phyloP scores from a whole-genome alignment of 257 asterid genomes.

The Solanum paucissectum region DNA sequence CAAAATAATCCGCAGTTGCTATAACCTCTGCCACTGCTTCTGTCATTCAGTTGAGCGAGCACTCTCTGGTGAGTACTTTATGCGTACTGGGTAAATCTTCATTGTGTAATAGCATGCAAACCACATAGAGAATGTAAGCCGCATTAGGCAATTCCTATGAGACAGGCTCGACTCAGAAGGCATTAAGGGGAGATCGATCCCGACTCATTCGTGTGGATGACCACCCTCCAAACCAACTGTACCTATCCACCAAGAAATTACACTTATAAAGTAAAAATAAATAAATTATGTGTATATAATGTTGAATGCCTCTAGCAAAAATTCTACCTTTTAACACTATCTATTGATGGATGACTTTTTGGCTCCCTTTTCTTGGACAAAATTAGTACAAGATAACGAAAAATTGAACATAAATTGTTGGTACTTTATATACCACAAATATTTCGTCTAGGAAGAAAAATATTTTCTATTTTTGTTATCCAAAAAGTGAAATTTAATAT shows the following conservation, averaged over 20 bases:
- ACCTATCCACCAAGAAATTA: too few relatives aligned
- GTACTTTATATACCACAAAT: neutral
- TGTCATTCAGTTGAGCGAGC: neutral
- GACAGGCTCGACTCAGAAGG: neutral
- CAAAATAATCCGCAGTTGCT: too few relatives aligned
- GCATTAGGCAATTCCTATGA: neutral
- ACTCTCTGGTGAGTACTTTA: neutral
- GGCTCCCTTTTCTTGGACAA: neutral
- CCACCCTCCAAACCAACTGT: neutral
- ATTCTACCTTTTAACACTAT: neutral
- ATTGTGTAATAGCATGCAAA: neutral
- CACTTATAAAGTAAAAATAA: neutral
- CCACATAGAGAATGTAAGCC: neutral
- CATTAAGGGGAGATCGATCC: neutral
- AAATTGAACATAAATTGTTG: neutral
- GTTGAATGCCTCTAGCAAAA: neutral
- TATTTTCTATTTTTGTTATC: neutral
- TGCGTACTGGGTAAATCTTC: fast-evolving
- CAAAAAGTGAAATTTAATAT: neutral
- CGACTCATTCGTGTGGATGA: too few relatives aligned
- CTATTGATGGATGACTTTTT: neutral
- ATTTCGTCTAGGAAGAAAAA: neutral
- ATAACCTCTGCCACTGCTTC: neutral
- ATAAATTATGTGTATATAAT: neutral
- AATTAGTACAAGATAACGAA: neutral